Conservation (phyloP, 140 eudicot genomes). For the Stevia rebaudiana region DNA sequence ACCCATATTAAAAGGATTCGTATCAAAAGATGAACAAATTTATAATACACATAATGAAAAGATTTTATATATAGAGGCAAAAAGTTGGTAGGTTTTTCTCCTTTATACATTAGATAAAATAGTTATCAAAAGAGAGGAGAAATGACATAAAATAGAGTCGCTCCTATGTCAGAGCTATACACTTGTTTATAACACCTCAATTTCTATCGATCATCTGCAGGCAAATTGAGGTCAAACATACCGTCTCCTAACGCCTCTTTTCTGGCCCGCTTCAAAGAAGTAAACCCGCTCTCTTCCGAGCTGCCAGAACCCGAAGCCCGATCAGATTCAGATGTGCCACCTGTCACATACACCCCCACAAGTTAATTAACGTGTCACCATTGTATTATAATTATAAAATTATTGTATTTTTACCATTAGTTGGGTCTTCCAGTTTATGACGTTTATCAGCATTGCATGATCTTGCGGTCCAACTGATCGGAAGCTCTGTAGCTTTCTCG, state of each 20-base stretch:
- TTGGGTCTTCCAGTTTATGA: slow-evolving; percentile 34
- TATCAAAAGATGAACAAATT: neutral
- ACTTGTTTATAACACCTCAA: slow-evolving; percentile 32
- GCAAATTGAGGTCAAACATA: slow-evolving; percentile 75
- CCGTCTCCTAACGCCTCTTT: slow-evolving; percentile 33
- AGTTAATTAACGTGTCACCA: no score
- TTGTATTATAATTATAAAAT: no score
- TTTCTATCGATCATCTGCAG: slow-evolving; percentile 53
- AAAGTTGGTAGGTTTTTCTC: slow-evolving; percentile 20
- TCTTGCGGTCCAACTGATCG: slow-evolving; percentile 30
- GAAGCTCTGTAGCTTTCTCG: slow-evolving; percentile 70
- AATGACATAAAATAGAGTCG: slow-evolving; percentile 25
- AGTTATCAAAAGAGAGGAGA: slow-evolving; percentile 9
- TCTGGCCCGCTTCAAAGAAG: slow-evolving; percentile 48
- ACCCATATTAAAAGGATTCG: no score
- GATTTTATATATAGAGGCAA: neutral
- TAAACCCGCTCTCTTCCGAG: slow-evolving; percentile 43
- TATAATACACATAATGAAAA: neutral
- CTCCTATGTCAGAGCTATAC: slow-evolving; percentile 36
- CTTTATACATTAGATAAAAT: slow-evolving; percentile 6
- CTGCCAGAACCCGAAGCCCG: slow-evolving; percentile 64
- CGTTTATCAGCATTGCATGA: slow-evolving; percentile 23
- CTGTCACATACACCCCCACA: slow-evolving; percentile 20
- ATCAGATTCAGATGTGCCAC: slow-evolving; percentile 33
- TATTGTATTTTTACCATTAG: slow-evolving; percentile 60